phyloP scores from a whole-genome alignment of 805 yeast genomes.

The Saccharomycopsis fodiens region DNA sequence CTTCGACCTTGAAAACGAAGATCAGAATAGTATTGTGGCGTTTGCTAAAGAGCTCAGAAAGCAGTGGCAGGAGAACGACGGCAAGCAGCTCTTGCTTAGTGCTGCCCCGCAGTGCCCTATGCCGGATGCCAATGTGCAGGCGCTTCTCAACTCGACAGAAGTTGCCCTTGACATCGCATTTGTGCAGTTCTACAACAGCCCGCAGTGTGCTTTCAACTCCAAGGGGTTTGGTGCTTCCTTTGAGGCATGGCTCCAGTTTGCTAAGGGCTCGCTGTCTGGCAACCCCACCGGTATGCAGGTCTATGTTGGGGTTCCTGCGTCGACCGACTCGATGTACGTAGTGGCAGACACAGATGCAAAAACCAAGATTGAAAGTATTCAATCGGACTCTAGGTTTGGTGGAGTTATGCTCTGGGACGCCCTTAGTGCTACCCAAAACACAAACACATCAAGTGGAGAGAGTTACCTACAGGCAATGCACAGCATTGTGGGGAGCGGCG shows the following conservation, averaged over 20 bases:
- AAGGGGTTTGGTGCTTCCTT: slow-evolving; percentile 27
- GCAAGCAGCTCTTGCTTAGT: slow-evolving; percentile 58
- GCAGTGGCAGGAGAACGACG: slow-evolving; percentile 15
- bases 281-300: slow-evolving; percentile 33
- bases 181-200: slow-evolving; percentile 83
- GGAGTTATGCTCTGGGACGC: too few relatives aligned
- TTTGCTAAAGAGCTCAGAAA: slow-evolving; percentile 35
- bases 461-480: too few relatives aligned
- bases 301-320: too few relatives aligned
- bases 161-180: slow-evolving; percentile 73
- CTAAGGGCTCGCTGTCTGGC: too few relatives aligned
- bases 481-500: too few relatives aligned
- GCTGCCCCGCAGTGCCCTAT: slow-evolving; percentile 92
- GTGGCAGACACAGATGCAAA: too few relatives aligned
- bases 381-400: too few relatives aligned
- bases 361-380: too few relatives aligned
- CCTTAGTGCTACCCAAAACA: too few relatives aligned
- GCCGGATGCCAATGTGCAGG: slow-evolving; percentile 68
- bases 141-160: slow-evolving; percentile 32
- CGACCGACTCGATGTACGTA: too few relatives aligned
- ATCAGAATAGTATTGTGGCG: slow-evolving; percentile 55
- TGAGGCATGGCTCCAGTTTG: slow-evolving; percentile 52
- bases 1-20: slow-evolving; percentile 57
- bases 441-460: too few relatives aligned
- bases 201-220: slow-evolving; percentile 33